Evolutionary conservation across 257 asterid genomes (phyloP), one percentile per base, ranked within the genome.

Genomic region (Solanum dulcamara): DNA sequence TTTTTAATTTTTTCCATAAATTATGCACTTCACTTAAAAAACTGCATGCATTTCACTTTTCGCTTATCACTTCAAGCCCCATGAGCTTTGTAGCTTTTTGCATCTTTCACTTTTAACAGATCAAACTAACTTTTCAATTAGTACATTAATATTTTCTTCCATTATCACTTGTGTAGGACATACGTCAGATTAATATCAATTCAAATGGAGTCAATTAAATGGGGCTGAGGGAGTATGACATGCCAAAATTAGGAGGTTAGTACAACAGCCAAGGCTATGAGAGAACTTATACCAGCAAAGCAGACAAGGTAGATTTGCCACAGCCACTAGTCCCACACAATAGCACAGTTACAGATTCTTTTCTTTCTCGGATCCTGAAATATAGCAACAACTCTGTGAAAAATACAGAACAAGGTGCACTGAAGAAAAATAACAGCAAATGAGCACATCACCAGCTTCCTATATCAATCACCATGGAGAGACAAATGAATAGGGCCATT

Each of bases 281-380:
- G 79, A 38, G 50, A 30, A 81, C 40, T 18, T 79, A 86, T 87
- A 97, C 99, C 97, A 97, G 97, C 91, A 97, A 93, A 44, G 99
- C 99, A 85, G 99, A 97, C 88, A 97, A 92, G 80, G 99, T 97
- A 86, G 99, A 97, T 91, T 97, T 97, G 84, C 99, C 99, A 86
- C 99, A 97, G 85, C 99, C 99, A 88, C 99, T 95, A 7, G 99
- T 93, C 72, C 99, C 99, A 88, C 99, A 97, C 87, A 97, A 90
- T 55, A 97, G 88, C 84, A 97, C 93, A 10, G 96, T 97, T 84
- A 97, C 90, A 66, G 99, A 97, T 86, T 93, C 98, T 93, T 92
- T 97, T 86, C 97, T 93, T 88, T 97, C 99, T 86, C 95, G 93
- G 88, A 97, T 91, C 89, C 99, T 97, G 95, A 85, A 89, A 87